These are phyloP conservation scores for Fusarium longipes DNA, from an alignment of 2,329 filamentous ascomycete species.

Conservation along the genomic window DNA sequence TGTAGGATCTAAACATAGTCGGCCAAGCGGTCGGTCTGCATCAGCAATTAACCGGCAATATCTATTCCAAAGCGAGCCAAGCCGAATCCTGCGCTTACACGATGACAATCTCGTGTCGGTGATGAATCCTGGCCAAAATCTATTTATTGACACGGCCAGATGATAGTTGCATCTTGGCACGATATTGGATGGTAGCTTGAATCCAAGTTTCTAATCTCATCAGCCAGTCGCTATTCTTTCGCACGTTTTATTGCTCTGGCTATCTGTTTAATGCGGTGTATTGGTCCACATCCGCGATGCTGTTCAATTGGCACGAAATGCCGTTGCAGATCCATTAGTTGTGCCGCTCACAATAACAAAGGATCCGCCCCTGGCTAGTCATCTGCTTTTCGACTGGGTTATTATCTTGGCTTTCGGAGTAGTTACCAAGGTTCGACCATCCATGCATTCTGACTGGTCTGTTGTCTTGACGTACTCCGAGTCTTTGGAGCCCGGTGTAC, in stretches of 20 bases:
- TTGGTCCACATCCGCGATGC: conserved; percentile 6
- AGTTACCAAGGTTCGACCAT: conserved; percentile 5
- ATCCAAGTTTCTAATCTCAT: conserved; percentile 8
- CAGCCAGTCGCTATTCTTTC: conserved; percentile 19
- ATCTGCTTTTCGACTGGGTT: conserved; percentile 1
- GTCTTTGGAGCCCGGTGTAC: conserved; percentile 13
- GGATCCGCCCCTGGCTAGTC: conserved; percentile 19
- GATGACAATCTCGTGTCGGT: conserved; percentile 11
- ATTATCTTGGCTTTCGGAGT: conserved; percentile 4
- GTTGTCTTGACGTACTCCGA: conserved; percentile 8
- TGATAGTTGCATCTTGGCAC: conserved; percentile 33
- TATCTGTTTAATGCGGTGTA: conserved; percentile 21
- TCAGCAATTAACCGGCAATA: conserved; percentile 14
- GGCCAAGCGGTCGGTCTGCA: conserved; percentile 21
- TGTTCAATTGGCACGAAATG: conserved; percentile 14
- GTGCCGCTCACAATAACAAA: conserved; percentile 34
- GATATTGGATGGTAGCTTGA: conserved; percentile 1
- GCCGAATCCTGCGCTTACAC: conserved; percentile 3
- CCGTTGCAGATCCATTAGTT: conserved; percentile 7
- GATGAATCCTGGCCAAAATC: conserved; percentile 8
- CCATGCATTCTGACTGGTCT: not conserved
- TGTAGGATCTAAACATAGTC: conserved; percentile 22
- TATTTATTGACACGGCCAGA: conserved; percentile 27
- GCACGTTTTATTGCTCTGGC: conserved; percentile 2
- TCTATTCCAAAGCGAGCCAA: conserved; percentile 5